phyloP scores from a whole-genome alignment of 257 asterid genomes.

The Solanum acaule region DNA sequence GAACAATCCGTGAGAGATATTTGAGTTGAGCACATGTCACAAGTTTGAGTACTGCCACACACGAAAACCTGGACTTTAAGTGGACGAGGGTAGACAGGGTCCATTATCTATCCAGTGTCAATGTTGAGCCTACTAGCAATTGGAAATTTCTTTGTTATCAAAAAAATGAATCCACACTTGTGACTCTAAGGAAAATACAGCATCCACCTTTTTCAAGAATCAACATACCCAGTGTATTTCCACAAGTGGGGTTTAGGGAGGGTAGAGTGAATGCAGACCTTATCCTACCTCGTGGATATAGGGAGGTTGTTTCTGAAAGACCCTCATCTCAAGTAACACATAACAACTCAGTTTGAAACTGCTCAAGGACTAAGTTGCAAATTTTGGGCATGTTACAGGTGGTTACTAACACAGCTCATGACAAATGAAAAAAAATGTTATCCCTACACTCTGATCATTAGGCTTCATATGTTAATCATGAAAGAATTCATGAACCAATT shows the following conservation, averaged over 20 bases:
- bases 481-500: not conserved
- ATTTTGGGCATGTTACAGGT: not conserved
- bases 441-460: not conserved
- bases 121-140: not conserved
- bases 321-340: not conserved
- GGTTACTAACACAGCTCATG: not conserved
- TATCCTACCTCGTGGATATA: not conserved
- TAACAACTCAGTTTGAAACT: not conserved
- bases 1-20: not conserved
- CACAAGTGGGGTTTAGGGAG: not conserved
- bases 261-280: not conserved
- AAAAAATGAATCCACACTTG: not conserved
- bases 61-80: not conserved
- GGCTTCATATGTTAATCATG: not conserved
- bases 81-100: not conserved
- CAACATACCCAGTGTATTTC: not conserved
- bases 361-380: not conserved
- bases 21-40: not conserved
- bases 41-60: not conserved
- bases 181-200: not conserved
- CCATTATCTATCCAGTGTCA: not conserved
- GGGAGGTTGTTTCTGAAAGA: not conserved
- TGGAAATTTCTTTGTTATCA: not conserved
- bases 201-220: not conserved
- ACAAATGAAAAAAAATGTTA: not conserved